A percentile compares a stretch with the other conserved stretches of the same genome.
Conservation (phyloP, 2,329 filamentous ascomycete species). For the Fusarium aywerte region DNA sequence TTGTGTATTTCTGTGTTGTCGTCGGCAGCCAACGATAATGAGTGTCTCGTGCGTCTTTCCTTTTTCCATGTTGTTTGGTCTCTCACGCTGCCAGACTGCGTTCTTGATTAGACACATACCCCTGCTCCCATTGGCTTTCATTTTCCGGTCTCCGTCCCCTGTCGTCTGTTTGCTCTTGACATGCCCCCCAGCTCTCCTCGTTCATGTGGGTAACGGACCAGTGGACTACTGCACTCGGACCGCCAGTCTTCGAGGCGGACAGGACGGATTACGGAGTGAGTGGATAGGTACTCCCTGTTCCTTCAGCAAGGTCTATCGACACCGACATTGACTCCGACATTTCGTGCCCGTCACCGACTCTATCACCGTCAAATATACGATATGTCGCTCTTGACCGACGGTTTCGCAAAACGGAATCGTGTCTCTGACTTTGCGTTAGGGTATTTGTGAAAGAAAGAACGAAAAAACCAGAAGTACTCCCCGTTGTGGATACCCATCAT, state of each 20-base stretch:
- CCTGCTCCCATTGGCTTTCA: slow-evolving; percentile 26
- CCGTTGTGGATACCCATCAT: slow-evolving; percentile 16
- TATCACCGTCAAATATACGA: slow-evolving; percentile 33
- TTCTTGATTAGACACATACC: slow-evolving; percentile 24
- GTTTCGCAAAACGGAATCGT: slow-evolving; percentile 34
- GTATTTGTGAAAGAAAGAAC: slow-evolving; percentile 35
- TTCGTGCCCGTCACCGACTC: slow-evolving; percentile 42
- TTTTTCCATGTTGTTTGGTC: slow-evolving; percentile 24
- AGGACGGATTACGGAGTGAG: slow-evolving; percentile 34
- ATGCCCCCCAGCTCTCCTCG: slow-evolving; percentile 26
- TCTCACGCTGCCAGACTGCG: slow-evolving; percentile 6
- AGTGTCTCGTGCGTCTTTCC: slow-evolving; percentile 26
- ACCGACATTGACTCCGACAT: slow-evolving; percentile 45
- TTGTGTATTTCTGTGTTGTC: slow-evolving; percentile 18
- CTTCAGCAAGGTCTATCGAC: slow-evolving; percentile 36
- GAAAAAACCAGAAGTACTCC: slow-evolving; percentile 27
- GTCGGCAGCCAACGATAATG: slow-evolving; percentile 14
- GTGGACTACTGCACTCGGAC: slow-evolving; percentile 35
- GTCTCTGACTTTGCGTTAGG: slow-evolving; percentile 37
- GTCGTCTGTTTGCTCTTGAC: slow-evolving; percentile 24
- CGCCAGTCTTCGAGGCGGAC: slow-evolving; percentile 37
- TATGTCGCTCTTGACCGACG: slow-evolving; percentile 42
- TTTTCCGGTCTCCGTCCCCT: slow-evolving; percentile 22
- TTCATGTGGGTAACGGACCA: slow-evolving; percentile 27
- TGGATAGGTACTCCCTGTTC: slow-evolving; percentile 40